These are phyloP conservation scores for Vigna hirtella DNA, from an alignment of 306 rosid species.

Conservation along the genomic window DNA sequence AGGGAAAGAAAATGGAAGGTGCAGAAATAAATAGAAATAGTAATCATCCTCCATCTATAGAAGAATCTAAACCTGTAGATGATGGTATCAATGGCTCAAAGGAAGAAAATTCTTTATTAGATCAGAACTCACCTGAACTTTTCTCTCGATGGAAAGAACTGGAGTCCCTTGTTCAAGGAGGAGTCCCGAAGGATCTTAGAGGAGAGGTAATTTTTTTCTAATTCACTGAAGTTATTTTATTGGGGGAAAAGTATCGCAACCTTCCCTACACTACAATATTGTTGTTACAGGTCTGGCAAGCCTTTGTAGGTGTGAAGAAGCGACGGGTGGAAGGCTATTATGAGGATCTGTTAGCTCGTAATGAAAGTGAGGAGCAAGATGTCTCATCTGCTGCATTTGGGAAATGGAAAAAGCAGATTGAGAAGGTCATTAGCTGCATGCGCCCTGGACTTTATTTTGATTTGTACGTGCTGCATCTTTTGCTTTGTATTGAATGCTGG, in stretches of 20 bases:
- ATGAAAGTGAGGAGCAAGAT: slow-evolving; percentile 58
- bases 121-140: slow-evolving; percentile 51
- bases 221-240: slow-evolving; percentile 43
- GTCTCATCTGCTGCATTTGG: slow-evolving; percentile 59
- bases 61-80: slow-evolving; percentile 52
- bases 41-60: slow-evolving; percentile 53
- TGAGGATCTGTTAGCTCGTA: slow-evolving; percentile 67
- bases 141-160: slow-evolving; percentile 75
- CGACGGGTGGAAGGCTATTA: slow-evolving; percentile 81
- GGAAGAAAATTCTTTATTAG: slow-evolving; percentile 44
- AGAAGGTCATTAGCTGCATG: slow-evolving; percentile 99
- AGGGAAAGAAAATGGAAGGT: slow-evolving; percentile 51
- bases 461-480: slow-evolving; percentile 91
- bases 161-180: slow-evolving; percentile 88
- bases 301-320: slow-evolving; percentile 88
- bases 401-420: slow-evolving; percentile 98
- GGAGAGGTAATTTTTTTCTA: slow-evolving; percentile 78
- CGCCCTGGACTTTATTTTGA: slow-evolving; percentile 86
- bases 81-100: slow-evolving; percentile 36
- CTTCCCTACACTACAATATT: slow-evolving; percentile 57
- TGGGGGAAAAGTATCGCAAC: slow-evolving; percentile 36
- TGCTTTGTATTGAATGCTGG: slow-evolving; percentile 60
- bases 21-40: slow-evolving; percentile 43
- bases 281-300: slow-evolving; percentile 95
- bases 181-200: slow-evolving; percentile 91